These are phyloP conservation scores for Trypanosoma cruzi DNA, from an alignment of 208 protist species.

Conservation along the genomic window DNA sequence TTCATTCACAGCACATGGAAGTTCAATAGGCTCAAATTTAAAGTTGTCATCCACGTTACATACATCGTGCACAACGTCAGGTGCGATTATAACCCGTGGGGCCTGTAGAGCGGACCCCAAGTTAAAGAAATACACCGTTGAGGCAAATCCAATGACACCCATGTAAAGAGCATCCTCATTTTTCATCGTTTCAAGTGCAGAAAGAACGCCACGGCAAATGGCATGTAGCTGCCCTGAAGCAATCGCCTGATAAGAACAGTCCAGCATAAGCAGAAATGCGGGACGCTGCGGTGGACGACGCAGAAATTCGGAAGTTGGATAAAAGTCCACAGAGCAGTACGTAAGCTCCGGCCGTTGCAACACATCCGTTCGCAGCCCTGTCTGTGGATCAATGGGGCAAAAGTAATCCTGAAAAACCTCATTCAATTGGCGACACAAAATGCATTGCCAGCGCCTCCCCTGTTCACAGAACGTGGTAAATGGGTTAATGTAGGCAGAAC, in stretches of 20 bases:
- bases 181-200: constrained; percentile 69
- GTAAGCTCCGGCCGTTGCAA: constrained; percentile 87
- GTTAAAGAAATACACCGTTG: constrained; percentile 95
- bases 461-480: constrained; percentile 95
- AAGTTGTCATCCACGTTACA: constrained; percentile 86
- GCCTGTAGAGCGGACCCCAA: constrained; percentile 56
- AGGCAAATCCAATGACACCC: constrained; percentile 76
- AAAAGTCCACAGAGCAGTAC: constrained; percentile 92
- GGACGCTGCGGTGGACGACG: constrained; percentile 89
- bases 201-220: constrained; percentile 68
- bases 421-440: constrained; percentile 94
- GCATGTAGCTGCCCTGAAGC: constrained; percentile 79
- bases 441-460: constrained; percentile 95
- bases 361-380: constrained; percentile 85
- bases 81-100: constrained; percentile 90
- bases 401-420: constrained; percentile 89
- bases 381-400: constrained; percentile 78
- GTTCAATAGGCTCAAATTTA: constrained; percentile 77
- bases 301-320: constrained; percentile 96
- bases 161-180: constrained; percentile 85
- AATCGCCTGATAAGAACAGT: constrained; percentile 92
- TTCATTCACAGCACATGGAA: constrained; percentile 73
- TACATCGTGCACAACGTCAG: constrained; percentile 81
- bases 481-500: constrained; percentile 97
- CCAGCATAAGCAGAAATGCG: constrained; percentile 95